phyloP scores from a whole-genome alignment of 305 asterid genomes.

The Euphrasia arctica region DNA sequence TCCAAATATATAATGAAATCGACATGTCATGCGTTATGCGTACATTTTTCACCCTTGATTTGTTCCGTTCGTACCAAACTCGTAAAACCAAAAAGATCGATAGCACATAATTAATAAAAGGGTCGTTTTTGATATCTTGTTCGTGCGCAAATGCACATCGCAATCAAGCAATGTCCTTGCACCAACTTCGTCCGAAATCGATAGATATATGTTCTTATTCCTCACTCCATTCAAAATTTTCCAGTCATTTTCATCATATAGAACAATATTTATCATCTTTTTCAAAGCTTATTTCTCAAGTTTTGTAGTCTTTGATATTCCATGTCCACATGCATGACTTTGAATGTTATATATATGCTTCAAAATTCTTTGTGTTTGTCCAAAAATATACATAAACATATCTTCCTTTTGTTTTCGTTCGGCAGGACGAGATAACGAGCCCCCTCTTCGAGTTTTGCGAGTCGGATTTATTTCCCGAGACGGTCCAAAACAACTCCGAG shows the following conservation, averaged over 20 bases:
- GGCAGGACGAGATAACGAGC: conserved; percentile 66
- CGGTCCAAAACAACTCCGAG: conserved; percentile 63
- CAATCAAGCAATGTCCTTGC: neutral
- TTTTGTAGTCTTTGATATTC: conserved; percentile 27
- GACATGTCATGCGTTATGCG: neutral
- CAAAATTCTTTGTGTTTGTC: conserved; percentile 40
- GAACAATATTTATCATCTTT: conserved; percentile 24
- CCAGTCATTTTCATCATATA: conserved; percentile 6
- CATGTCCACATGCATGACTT: neutral
- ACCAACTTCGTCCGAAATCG: neutral
- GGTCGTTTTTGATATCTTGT: neutral
- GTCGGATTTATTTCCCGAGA: conserved; percentile 57
- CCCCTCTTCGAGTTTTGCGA: conserved; percentile 62
- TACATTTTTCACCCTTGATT: neutral
- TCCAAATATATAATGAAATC: neutral
- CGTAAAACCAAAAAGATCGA: too few species aligned
- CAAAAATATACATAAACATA: conserved; percentile 20
- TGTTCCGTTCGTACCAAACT: neutral
- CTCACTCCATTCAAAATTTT: conserved; percentile 25
- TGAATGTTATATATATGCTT: conserved; percentile 21
- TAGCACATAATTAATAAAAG: too few species aligned
- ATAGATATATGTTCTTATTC: neutral
- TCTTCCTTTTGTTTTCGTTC: neutral
- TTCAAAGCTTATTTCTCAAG: conserved; percentile 31
- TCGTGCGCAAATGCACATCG: neutral